These are phyloP conservation scores for Epichloe scottii DNA, from an alignment of 2,329 filamentous ascomycete species.

Conservation along the genomic window DNA sequence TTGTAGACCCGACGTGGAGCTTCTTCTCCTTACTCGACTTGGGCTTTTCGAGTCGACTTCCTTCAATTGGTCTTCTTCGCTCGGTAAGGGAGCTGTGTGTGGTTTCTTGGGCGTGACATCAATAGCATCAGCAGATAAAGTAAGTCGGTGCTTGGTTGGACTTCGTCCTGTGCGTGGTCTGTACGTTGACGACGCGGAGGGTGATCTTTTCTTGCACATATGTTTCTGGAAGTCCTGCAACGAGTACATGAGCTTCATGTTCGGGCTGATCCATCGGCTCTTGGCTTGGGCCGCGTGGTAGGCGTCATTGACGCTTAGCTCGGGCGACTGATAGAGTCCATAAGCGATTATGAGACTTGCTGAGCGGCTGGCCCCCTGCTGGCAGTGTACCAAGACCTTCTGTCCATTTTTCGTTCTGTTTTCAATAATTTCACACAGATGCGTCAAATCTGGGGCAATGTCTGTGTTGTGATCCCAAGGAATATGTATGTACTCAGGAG, in stretches of 20 bases:
- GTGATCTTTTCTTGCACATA: conserved; percentile 36
- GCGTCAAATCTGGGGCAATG: conserved; percentile 64
- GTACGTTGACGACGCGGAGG: conserved; percentile 32
- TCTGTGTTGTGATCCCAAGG: conserved; percentile 85
- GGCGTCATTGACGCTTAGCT: conserved; percentile 67
- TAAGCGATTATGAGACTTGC: conserved; percentile 81
- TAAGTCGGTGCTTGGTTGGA: conserved; percentile 46
- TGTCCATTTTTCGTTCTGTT: conserved; percentile 60
- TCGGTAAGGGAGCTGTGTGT: conserved; percentile 46
- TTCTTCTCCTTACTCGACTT: conserved; percentile 36
- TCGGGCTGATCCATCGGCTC: conserved; percentile 80
- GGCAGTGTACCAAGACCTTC: conserved; percentile 71
- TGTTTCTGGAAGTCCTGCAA: conserved; percentile 69
- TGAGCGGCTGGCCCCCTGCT: conserved; percentile 75
- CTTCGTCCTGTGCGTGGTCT: conserved; percentile 39
- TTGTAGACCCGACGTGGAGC: conserved; percentile 38
- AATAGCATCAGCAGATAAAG: conserved; percentile 47
- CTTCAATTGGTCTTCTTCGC: conserved; percentile 35
- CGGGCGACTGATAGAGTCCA: conserved; percentile 66
- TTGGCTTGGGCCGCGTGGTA: conserved; percentile 70
- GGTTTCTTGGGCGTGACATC: conserved; percentile 41
- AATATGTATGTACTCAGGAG: conserved; percentile 76
- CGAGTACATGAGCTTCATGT: conserved; percentile 87
- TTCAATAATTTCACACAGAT: conserved; percentile 65
- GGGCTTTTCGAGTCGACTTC: conserved; percentile 27